Percentiles rank a stretch among this genome's conserved stretches.
phyloP scores from a whole-genome alignment of 176 grass and related monocot species.

The Elaeis guineensis region DNA sequence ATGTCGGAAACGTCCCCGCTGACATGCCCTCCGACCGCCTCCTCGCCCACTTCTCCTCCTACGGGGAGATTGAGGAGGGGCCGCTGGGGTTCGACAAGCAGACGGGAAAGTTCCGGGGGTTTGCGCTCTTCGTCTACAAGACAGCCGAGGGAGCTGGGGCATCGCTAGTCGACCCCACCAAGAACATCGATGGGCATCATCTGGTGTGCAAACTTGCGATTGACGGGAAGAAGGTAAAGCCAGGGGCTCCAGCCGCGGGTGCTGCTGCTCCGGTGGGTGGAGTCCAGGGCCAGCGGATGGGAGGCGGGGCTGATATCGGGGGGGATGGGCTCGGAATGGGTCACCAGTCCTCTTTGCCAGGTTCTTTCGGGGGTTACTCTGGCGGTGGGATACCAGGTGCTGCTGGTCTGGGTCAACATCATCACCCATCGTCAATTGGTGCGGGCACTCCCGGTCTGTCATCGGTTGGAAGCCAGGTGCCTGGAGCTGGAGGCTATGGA shows the following conservation, averaged over 20 bases:
- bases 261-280: slow-evolving; percentile 3
- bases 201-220: slow-evolving; percentile 88
- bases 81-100: slow-evolving; percentile 88
- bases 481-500: slow-evolving; percentile 37
- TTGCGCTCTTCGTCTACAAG: slow-evolving; percentile 93
- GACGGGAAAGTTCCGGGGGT: slow-evolving; percentile 90
- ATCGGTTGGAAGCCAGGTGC: slow-evolving; percentile 45
- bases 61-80: slow-evolving; percentile 96
- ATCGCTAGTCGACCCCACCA: slow-evolving; percentile 60
- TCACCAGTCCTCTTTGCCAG: slow-evolving; percentile 4
- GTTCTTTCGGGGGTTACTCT: slow-evolving; percentile 21
- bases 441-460: slow-evolving; percentile 35
- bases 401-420: slow-evolving; percentile 37
- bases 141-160: slow-evolving; percentile 67
- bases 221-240: slow-evolving; percentile 91
- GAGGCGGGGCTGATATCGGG: slow-evolving; percentile 35
- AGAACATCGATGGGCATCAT: slow-evolving; percentile 77
- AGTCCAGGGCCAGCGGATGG: slow-evolving; percentile 35
- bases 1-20: slow-evolving; percentile 79
- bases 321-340: slow-evolving; percentile 47
- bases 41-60: slow-evolving; percentile 57
- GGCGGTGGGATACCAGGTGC: slow-evolving; percentile 34
- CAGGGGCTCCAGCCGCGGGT: slow-evolving; percentile 29
- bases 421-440: slow-evolving; percentile 44
- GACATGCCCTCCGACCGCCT: slow-evolving; percentile 87